Percentiles rank a stretch among this genome's conserved stretches.
These are phyloP conservation scores for Naganishia onofrii DNA, from an alignment of 768 basidiomycete genomes.

Conservation along the genomic window DNA sequence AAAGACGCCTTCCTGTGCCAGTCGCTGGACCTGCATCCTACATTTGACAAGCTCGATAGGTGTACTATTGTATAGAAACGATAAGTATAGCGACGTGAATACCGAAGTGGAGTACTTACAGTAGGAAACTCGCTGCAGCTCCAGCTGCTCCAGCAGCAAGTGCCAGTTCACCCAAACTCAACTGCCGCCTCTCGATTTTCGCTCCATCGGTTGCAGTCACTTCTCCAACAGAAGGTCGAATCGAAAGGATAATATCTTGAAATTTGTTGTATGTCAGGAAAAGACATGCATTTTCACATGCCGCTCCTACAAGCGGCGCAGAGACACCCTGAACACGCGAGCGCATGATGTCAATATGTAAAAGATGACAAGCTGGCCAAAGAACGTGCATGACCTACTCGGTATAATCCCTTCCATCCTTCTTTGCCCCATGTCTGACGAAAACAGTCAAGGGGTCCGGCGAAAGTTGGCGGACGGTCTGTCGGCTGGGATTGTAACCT, in stretches of 20 bases:
- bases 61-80: slow-evolving; percentile 58
- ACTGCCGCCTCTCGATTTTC: slow-evolving; percentile 33
- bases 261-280: slow-evolving; percentile 79
- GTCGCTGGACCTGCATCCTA: slow-evolving; percentile 96
- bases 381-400: slow-evolving; percentile 59
- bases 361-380: background rate
- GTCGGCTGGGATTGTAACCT: slow-evolving; percentile 87
- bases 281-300: slow-evolving; percentile 83
- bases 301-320: slow-evolving; percentile 84
- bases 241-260: slow-evolving; percentile 53
- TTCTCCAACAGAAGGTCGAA: background rate
- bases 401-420: slow-evolving; percentile 78
- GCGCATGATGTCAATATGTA: background rate
- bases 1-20: slow-evolving; percentile 54
- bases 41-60: slow-evolving; percentile 95
- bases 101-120: slow-evolving; percentile 58
- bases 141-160: slow-evolving; percentile 86
- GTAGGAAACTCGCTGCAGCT: slow-evolving; percentile 74
- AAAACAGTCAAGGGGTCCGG: slow-evolving; percentile 83
- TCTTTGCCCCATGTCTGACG: slow-evolving; percentile 74
- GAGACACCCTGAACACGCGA: slow-evolving; percentile 68
- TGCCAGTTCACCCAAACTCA: slow-evolving; percentile 61
- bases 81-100: background rate
- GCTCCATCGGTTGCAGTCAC: slow-evolving; percentile 2
- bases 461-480: slow-evolving; percentile 67